Conservation (phyloP, 2,329 filamentous ascomycete species). For the Colletotrichum sp. region DNA sequence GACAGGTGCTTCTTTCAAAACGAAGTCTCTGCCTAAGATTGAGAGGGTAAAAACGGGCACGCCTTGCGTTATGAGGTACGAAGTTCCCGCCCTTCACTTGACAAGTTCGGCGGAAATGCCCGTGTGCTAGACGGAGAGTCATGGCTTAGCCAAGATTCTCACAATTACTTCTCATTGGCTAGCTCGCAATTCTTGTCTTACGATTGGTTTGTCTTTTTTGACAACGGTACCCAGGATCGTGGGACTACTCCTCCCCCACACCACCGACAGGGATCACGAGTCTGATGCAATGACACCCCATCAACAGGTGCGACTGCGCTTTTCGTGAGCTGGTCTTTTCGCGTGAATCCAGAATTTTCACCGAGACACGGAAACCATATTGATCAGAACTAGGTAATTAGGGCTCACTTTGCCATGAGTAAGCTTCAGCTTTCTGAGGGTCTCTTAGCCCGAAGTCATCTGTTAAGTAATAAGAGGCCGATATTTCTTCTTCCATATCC, state of each 20-base stretch:
- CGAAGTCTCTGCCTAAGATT: too few relatives aligned
- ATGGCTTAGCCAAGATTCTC: not conserved
- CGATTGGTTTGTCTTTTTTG: not conserved
- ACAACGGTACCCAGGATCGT: not conserved
- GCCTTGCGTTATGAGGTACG: too few relatives aligned
- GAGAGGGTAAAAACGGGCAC: too few relatives aligned
- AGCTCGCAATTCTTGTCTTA: not conserved
- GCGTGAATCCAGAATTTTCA: too few relatives aligned
- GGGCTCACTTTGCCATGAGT: not conserved
- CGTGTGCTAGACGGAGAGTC: not conserved
- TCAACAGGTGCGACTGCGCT: not conserved
- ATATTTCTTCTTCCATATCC: not conserved
- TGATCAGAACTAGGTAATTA: not conserved
- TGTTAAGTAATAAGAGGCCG: not conserved
- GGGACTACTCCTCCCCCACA: not conserved
- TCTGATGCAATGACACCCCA: not conserved
- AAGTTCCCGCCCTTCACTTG: not conserved
- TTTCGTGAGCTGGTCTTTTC: not conserved
- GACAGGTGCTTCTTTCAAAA: too few relatives aligned
- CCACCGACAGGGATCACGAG: not conserved
- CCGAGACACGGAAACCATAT: too few relatives aligned
- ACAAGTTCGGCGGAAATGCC: not conserved
- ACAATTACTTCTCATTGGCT: not conserved
- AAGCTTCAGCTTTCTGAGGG: not conserved
- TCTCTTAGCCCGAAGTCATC: not conserved